phyloP scores from a whole-genome alignment of 768 basidiomycete species.

The Kwoniella heveanensis region DNA sequence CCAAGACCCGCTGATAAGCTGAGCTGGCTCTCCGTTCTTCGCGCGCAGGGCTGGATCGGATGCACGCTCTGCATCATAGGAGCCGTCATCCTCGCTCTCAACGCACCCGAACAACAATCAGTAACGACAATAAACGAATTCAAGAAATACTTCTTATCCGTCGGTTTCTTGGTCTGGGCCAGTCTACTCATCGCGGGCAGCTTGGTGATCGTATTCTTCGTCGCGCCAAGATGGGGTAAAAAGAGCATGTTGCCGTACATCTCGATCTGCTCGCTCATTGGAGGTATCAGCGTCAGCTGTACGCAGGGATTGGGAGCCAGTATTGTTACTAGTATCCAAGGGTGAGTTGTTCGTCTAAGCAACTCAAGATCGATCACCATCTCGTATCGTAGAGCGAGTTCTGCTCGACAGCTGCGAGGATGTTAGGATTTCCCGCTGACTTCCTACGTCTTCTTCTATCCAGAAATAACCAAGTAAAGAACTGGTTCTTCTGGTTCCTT shows the following conservation, averaged over 20 bases:
- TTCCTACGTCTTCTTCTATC: neutral
- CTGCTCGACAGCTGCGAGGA: no score
- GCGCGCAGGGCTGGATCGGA: slow-evolving; percentile 77
- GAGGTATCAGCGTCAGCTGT: slow-evolving; percentile 67
- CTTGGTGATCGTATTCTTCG: slow-evolving; percentile 40
- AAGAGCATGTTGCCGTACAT: slow-evolving; percentile 85
- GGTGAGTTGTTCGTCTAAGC: slow-evolving; percentile 43
- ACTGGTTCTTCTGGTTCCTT: slow-evolving; percentile 68
- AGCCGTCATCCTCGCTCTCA: slow-evolving; percentile 85
- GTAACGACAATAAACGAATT: slow-evolving; percentile 61
- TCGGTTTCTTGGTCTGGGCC: slow-evolving; percentile 71
- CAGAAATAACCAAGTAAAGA: slow-evolving; percentile 69
- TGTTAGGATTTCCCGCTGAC: no score
- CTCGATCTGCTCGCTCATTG: slow-evolving; percentile 91
- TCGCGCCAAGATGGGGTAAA: slow-evolving; percentile 69
- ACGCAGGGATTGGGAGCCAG: slow-evolving; percentile 90
- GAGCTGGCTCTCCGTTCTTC: no score
- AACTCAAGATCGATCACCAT: no score
- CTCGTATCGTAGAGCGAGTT: no score
- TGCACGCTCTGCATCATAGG: slow-evolving; percentile 86
- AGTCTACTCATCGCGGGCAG: slow-evolving; percentile 59
- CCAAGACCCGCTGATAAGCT: neutral
- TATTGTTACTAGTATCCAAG: slow-evolving; percentile 68
- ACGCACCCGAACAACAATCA: slow-evolving; percentile 60
- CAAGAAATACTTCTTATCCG: slow-evolving; percentile 74